These are phyloP conservation scores for Fusarium tricinctum DNA, from an alignment of 2,329 filamentous ascomycete species.

Conservation along the genomic window DNA sequence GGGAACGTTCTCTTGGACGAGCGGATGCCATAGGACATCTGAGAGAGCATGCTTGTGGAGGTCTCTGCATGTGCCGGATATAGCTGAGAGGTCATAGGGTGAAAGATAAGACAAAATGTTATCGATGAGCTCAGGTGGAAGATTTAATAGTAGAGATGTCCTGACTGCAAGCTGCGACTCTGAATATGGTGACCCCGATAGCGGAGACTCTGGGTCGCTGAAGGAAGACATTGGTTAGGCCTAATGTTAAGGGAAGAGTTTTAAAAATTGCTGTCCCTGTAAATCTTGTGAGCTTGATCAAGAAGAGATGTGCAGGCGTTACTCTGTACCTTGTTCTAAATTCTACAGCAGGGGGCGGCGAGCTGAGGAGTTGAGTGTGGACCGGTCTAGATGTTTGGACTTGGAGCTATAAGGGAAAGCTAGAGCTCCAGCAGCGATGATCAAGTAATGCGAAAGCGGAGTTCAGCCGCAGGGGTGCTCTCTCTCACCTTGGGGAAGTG, in stretches of 20 bases:
- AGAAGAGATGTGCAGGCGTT: not conserved
- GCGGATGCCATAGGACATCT: conserved; percentile 79
- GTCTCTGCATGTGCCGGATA: conserved; percentile 72
- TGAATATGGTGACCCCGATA: not conserved
- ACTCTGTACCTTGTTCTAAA: conserved; percentile 13
- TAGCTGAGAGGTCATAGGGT: conserved; percentile 71
- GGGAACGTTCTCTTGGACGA: conserved; percentile 78
- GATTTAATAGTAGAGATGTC: conserved; percentile 59
- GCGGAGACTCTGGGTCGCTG: conserved; percentile 4
- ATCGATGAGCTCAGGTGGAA: conserved; percentile 83
- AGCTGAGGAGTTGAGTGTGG: conserved; percentile 22
- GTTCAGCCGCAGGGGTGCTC: conserved; percentile 20
- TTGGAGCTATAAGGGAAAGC: conserved; percentile 11
- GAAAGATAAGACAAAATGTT: conserved; percentile 77
- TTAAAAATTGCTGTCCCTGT: conserved; percentile 3
- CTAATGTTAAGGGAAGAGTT: not conserved
- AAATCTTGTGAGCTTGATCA: conserved; percentile 6
- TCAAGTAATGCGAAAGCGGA: conserved; percentile 25
- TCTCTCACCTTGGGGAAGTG: not conserved
- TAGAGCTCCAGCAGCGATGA: conserved; percentile 2
- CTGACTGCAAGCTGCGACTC: not conserved
- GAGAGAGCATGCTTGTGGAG: conserved; percentile 72
- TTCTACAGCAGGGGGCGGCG: conserved; percentile 3
- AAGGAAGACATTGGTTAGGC: conserved; percentile 4
- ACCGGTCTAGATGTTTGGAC: conserved; percentile 18